These are phyloP conservation scores for Adiantum capillusveneris DNA, from an alignment of 75 land plant species.

Conservation along the genomic window DNA sequence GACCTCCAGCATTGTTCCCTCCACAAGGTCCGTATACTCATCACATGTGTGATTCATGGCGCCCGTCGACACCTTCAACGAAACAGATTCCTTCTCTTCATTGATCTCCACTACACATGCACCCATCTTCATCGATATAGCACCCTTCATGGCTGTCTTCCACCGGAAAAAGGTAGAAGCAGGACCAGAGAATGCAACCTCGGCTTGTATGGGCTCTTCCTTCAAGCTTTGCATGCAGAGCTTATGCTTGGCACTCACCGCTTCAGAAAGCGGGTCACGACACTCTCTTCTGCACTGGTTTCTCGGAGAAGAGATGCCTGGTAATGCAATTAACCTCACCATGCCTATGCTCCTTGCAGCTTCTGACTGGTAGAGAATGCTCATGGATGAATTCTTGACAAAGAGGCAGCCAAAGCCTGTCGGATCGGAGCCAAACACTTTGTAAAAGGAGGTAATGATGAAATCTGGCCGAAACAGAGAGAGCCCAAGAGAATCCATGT, in stretches of 20 bases:
- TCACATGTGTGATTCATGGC: too few relatives aligned
- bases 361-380: constrained; percentile 42
- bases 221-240: not conserved
- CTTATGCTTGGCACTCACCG: not conserved
- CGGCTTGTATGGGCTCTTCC: not conserved
- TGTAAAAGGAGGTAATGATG: constrained; percentile 76
- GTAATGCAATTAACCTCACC: constrained; percentile 51
- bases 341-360: constrained; percentile 61
- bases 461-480: constrained; percentile 83
- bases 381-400: constrained; percentile 73
- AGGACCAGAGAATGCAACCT: constrained; percentile 1
- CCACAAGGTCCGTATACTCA: too few relatives aligned
- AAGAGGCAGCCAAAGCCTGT: constrained; percentile 88
- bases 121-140: too few relatives aligned
- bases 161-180: not conserved
- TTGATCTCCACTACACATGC: too few relatives aligned
- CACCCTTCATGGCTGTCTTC: not conserved
- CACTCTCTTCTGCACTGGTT: not conserved
- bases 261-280: not conserved
- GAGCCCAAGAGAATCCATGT: constrained; percentile 85
- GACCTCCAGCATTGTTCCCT: too few relatives aligned
- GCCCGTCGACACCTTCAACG: too few relatives aligned
- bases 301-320: not conserved
- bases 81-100: too few relatives aligned
- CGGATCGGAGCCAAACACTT: constrained; percentile 80